Evolutionary conservation across 805 yeast genomes (phyloP), one percentile per base, ranked within the genome.

Genomic region (Saturnispora hagleri): DNA sequence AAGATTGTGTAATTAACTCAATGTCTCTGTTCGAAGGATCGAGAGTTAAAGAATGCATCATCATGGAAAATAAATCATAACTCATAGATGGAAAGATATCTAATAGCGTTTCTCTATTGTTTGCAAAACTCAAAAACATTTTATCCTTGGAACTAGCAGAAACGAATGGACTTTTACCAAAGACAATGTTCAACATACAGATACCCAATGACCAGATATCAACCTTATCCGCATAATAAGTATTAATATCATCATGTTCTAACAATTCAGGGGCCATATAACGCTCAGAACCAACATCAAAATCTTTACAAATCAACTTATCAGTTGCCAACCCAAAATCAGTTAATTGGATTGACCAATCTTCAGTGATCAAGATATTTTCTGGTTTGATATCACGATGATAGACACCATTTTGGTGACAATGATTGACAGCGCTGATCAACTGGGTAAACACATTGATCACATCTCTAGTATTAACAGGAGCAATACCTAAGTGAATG

Each of bases 201-300:
- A 89, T 81, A 28, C 96, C 97, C 54, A 86, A 69, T 0, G 96
- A 82, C 97, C 97, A 89, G 47, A 89, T 73, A 68, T 89, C 97
- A 48, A 86, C 84, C 66, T 86, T 84, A 20, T 82, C 80, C 8
- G 96, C 88, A 59, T 84, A 85, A 65, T 89, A 90, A 43, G 74
- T 71, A 35, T 77, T 79, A 47, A 80, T 69, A 41, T 70, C 69
- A 13, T 66, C 58, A 52, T 64, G 62, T 51, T 89, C 95, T 62
- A 89, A 83, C 52, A 89, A 69, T 63, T 89, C 97, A 1, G 97
- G 97, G 0, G 97, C 95, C 97, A 89, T 89, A 67, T 89, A 89
- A 55, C 95, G 75, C 68, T 88, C 96, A 51, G 88, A 80, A 24
- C 97, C 97, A 53, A 88, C 86, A 55, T 87, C 95, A 64, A 89